Percentiles rank a stretch among this genome's conserved stretches.
phyloP scores from a whole-genome alignment of 2,329 filamentous ascomycete species.

The Didymella arachidicola region DNA sequence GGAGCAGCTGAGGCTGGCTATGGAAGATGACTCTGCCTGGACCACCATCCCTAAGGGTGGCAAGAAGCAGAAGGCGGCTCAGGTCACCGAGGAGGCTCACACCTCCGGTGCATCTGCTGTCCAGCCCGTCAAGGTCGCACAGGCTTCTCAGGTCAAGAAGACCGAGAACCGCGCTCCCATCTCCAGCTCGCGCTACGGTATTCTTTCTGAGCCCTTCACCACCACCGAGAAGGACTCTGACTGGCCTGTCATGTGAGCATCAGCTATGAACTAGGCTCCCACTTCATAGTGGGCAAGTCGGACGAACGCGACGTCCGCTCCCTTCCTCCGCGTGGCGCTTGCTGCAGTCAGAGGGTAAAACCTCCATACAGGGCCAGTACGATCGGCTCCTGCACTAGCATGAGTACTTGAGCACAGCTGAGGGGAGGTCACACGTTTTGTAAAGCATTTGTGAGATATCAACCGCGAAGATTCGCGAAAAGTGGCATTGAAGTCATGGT shows the following conservation, averaged over 20 bases:
- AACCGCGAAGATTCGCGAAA: constrained; percentile 16
- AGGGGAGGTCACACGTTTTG: constrained; percentile 11
- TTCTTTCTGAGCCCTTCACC: constrained; percentile 39
- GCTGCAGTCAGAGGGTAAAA: neutral
- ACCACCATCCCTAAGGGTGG: constrained; percentile 64
- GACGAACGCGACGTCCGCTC: neutral
- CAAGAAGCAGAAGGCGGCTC: constrained; percentile 63
- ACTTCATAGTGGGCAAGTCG: neutral
- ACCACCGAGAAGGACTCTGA: constrained; percentile 48
- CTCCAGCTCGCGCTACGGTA: constrained; percentile 39
- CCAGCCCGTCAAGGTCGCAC: constrained; percentile 36
- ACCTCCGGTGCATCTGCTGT: constrained; percentile 29
- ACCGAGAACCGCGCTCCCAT: constrained; percentile 38
- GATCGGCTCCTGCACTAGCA: constrained; percentile 4
- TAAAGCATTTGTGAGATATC: constrained; percentile 24
- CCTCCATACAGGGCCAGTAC: constrained; percentile 1
- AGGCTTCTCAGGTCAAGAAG: constrained; percentile 28
- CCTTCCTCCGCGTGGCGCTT: neutral
- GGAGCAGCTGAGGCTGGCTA: constrained; percentile 64
- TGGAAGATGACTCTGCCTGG: constrained; percentile 64
- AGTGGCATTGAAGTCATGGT: constrained; percentile 15
- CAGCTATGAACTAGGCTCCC: neutral
- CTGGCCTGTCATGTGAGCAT: constrained; percentile 51
- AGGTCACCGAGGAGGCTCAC: constrained; percentile 52
- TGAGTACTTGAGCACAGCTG: constrained; percentile 4